Base-by-base conservation (phyloP, 2,329 filamentous ascomycete species). In the Microdochium paspali region DNA sequence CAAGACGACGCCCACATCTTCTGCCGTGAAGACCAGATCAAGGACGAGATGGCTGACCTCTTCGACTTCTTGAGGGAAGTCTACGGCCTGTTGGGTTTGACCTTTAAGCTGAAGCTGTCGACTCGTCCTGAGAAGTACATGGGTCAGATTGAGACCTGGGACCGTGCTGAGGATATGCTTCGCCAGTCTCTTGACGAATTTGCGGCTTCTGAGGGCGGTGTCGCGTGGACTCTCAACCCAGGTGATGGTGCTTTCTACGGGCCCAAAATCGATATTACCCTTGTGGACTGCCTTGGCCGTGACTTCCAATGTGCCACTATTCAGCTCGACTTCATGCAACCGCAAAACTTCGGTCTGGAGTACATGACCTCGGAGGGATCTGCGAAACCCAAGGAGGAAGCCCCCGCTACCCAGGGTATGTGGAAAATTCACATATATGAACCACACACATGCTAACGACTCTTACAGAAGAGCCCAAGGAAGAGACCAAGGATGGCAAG, bases 171-270 rank as follows among this genome's bases (percentile, higher is more conserved):
- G 68, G 75, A 72, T 15, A 88, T 86, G 64, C 76, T 98, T 45
- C 84, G 82, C 60, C 76, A 83, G 51, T 88, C 90, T 18, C 75
- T 98, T 44, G 79, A 93, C 54, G 77, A 83, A 52, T 97, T 96
- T 66, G 76, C 80, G 48, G 69, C 68, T 20, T 65, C 66, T 48
- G 66, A 66, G 20, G 61, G 53, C 42, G 79, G 84, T 50, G 76
- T 82, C 28, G 73, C 82, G 53, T 98, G 93, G 93, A 85, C 88
- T 65, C 74, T 95, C 46, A 95, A 97, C 67, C 85, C 89, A 50
- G 93, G 91, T 49, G 93, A 98, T 58, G 93, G 93, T 62, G 93
- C 93, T 46, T 98, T 97, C 71, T 98, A 98, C 66, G 93, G 93
- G 2, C 93, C 93, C 46, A 98, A 98, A 79, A 95, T 97, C 58